Base-by-base conservation (phyloP, 1,139 yeast species). In the Geotrichum macrosporum region DNA sequence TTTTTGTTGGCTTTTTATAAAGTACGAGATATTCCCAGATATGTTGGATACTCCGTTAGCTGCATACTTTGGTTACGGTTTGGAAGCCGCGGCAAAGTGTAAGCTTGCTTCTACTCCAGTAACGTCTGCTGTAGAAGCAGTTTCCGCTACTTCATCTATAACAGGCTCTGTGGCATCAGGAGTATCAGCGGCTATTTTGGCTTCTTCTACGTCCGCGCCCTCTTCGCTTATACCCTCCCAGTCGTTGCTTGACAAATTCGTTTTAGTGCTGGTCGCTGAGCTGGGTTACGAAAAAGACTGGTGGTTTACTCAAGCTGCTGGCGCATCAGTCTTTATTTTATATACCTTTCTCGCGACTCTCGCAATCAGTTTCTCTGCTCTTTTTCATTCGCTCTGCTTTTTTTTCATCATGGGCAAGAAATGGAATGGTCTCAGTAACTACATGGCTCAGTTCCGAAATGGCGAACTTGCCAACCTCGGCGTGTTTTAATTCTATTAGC, bases 271-370 rank as follows among this genome's bases (percentile, higher is more conserved):
- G 8, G 50, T 35, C 9, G 31, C 45, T 6, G 47, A 42, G 10
- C 35, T 42, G 15, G 46, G 44, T 29, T 42, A 38, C 34, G 41
- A 43, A 12, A 27, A 36, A 10, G 37, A 39, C 36, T 30, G 34
- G 41, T 30, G 41, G 37, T 16, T 42, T 26, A 39, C 50, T 12
- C 38, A 38, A 13, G 38, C 35, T 10, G 38, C 47, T 13, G 50
- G 50, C 2, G 26, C 32, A 5, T 12, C 38, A 2, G 33, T 42
- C 6, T 40, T 42, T 20, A 18, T 42, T 18, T 15, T 42, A 10
- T 47, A 47, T 29, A 42, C 46, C 2, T 42, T 43, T 27, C 18
- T 22, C 12, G 35, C 44, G 3, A 36, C 50, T n/a, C 37, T 47
- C 16, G 35, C 36, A 5, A 33, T 47, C 10, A 37, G 44, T 13